phyloP scores from a whole-genome alignment of 2,329 filamentous ascomycete genomes.

The Dendrostoma leiphaemia region DNA sequence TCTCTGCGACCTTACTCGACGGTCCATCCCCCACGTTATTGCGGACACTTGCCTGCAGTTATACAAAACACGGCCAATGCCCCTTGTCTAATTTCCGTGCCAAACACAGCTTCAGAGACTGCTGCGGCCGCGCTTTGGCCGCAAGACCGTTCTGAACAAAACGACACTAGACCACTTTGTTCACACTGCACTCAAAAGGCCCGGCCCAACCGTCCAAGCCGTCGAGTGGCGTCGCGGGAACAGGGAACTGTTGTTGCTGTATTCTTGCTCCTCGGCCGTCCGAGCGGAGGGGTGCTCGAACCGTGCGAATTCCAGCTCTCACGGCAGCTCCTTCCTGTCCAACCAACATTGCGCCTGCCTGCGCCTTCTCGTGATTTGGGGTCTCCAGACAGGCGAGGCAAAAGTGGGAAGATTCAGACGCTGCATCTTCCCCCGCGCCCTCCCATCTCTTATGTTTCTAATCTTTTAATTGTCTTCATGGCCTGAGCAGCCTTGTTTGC shows the following conservation, averaged over 20 bases:
- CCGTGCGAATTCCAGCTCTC: not conserved
- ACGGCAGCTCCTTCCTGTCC: not conserved
- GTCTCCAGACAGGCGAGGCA: not conserved
- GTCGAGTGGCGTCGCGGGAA: constrained; percentile 3
- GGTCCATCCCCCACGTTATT: too few species aligned
- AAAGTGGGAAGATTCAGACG: not conserved
- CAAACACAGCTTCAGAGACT: not conserved
- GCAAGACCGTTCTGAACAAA: too few species aligned
- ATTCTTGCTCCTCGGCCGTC: not conserved
- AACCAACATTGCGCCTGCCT: not conserved
- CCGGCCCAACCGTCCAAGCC: too few species aligned
- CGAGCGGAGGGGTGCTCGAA: not conserved
- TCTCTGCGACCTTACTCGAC: not conserved
- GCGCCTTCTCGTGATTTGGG: not conserved
- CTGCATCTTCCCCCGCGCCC: not conserved
- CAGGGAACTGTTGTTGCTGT: not conserved
- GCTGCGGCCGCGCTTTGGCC: too few species aligned
- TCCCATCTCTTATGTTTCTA: not conserved
- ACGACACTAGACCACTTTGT: too few species aligned
- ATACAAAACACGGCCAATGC: not conserved
- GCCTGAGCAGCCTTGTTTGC: constrained; percentile 10
- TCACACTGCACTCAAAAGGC: too few species aligned
- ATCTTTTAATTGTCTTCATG: constrained; percentile 10
- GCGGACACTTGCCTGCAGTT: too few species aligned
- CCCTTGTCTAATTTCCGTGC: constrained; percentile 2